These are phyloP conservation scores for Rhodofomes roseus DNA, from an alignment of 1,284 basidiomycete genomes.

Conservation along the genomic window DNA sequence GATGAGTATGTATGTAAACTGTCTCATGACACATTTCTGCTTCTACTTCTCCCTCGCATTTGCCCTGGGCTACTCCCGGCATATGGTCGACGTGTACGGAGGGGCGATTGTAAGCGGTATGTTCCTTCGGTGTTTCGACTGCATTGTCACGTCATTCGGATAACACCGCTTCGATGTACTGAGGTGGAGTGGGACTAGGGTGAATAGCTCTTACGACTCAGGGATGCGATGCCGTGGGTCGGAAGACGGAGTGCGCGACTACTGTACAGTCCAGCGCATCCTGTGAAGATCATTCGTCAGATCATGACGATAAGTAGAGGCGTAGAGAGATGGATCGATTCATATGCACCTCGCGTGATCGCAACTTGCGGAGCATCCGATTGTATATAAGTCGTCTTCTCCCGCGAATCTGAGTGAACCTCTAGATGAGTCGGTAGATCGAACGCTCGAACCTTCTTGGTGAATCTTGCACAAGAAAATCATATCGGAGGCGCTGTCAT, in stretches of 20 bases:
- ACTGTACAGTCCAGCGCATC: background rate
- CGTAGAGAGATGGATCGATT: too few relatives aligned
- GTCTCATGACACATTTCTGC: background rate
- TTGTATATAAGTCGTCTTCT: background rate
- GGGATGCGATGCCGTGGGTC: background rate
- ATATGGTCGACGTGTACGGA: background rate
- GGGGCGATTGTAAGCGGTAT: background rate
- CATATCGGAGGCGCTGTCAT: background rate
- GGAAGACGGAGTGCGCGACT: too few relatives aligned
- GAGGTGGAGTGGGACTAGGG: background rate
- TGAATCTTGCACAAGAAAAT: background rate
- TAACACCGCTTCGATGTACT: background rate
- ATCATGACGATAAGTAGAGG: background rate
- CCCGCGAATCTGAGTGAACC: conserved; percentile 1
- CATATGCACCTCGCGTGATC: background rate
- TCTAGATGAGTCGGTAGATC: conserved; percentile 2
- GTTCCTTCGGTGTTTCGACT: background rate
- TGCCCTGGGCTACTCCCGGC: background rate
- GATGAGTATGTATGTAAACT: background rate
- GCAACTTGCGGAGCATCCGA: background rate
- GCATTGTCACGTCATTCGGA: background rate
- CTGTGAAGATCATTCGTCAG: background rate
- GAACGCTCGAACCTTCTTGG: background rate
- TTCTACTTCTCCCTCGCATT: background rate
- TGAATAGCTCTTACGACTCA: background rate